phyloP scores from a whole-genome alignment of 1,284 basidiomycete genomes.

The Moniliella sp. region DNA sequence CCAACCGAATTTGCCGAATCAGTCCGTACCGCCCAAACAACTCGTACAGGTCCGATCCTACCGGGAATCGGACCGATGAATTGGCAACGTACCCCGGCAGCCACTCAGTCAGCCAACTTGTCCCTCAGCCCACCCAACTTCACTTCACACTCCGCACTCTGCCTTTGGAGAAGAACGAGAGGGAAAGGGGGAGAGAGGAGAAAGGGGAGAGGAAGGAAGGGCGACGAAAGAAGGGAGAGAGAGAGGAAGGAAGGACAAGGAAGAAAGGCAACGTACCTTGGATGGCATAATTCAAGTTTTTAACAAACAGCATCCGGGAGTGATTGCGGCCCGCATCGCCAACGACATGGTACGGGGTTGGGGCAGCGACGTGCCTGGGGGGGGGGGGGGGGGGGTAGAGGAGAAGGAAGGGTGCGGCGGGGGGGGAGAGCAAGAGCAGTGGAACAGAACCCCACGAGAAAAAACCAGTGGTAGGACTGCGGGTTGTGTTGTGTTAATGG shows the following conservation, averaged over 20 bases:
- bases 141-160: too few species aligned
- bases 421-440: too few species aligned
- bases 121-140: too few species aligned
- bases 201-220: neutral
- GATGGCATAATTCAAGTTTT: constrained; percentile 79
- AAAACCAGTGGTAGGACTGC: too few species aligned
- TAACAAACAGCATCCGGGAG: constrained; percentile 22
- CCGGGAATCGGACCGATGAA: neutral
- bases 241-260: neutral
- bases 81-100: neutral
- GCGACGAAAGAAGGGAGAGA: neutral
- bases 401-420: too few species aligned
- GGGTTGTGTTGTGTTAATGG: too few species aligned
- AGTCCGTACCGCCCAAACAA: constrained; percentile 91
- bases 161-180: too few species aligned
- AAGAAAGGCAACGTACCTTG: constrained; percentile 27
- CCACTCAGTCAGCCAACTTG: too few species aligned
- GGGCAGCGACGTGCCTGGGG: too few species aligned
- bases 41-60: constrained; percentile 78
- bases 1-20: constrained; percentile 80
- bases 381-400: too few species aligned
- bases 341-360: too few species aligned
- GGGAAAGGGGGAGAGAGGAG: neutral
- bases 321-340: neutral
- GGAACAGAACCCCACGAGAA: too few species aligned